Conservation (phyloP, 805 yeast species). For the Candida sanyiensis region DNA sequence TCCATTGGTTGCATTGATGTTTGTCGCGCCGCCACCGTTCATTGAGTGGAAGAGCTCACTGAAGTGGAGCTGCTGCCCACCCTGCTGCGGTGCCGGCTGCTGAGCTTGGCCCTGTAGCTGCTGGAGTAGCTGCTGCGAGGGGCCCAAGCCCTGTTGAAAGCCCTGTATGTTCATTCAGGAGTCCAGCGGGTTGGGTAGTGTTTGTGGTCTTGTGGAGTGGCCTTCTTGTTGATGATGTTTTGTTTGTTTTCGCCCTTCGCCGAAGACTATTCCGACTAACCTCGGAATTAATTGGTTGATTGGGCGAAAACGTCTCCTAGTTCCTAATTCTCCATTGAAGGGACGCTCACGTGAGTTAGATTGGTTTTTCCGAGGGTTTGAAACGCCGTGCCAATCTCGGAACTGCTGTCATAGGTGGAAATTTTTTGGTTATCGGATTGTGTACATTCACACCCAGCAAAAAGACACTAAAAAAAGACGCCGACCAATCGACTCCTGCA, state of each 20-base stretch:
- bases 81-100: slow-evolving; percentile 18
- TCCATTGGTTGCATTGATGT: slow-evolving; percentile 3
- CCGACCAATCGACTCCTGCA: too few species aligned
- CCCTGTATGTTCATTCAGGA: slow-evolving; percentile 22
- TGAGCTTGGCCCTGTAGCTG: slow-evolving; percentile 22
- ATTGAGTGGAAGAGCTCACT: slow-evolving; percentile 21
- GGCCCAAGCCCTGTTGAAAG: slow-evolving; percentile 22
- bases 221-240: neutral
- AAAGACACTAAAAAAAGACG: too few species aligned
- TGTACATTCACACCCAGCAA: too few species aligned
- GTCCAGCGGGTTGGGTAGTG: neutral
- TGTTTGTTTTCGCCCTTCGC: slow-evolving; percentile 8
- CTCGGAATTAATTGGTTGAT: too few species aligned
- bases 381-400: neutral
- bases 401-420: slow-evolving; percentile 1
- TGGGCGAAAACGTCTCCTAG: too few species aligned
- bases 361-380: neutral
- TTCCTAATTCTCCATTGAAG: too few species aligned
- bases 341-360: too few species aligned
- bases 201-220: neutral
- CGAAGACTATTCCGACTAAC: too few species aligned
- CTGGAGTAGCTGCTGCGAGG: slow-evolving; percentile 25
- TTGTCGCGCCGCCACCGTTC: slow-evolving; percentile 13
- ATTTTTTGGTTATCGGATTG: neutral
- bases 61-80: slow-evolving; percentile 18